Conservation (phyloP, 345 rosid species). For the Eucalyptus sideroxylon region DNA sequence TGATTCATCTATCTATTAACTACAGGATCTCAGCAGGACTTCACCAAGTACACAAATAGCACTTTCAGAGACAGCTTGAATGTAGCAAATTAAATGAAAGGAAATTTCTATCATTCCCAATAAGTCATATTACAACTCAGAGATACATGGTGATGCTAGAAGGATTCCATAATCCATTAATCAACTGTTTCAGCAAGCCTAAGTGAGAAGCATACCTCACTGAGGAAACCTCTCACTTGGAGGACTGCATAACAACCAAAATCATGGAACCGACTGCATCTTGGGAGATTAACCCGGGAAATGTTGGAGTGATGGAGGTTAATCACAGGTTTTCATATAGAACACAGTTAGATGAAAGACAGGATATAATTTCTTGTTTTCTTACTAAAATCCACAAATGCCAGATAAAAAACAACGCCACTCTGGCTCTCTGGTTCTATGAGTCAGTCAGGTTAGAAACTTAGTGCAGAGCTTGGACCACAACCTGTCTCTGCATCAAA, state of each 20-base stretch:
- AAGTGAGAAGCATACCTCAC: conserved; percentile 48
- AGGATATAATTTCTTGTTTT: neutral
- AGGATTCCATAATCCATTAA: conserved; percentile 7
- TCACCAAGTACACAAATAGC: neutral
- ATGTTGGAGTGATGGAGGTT: conserved; percentile 7
- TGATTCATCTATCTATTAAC: neutral
- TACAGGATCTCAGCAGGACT: neutral
- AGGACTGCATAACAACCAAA: conserved; percentile 18
- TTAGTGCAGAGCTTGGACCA: conserved; percentile 62
- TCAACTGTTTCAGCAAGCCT: conserved; percentile 20
- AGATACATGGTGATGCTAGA: neutral
- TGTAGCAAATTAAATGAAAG: neutral
- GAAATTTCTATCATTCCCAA: neutral
- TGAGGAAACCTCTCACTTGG: conserved; percentile 45
- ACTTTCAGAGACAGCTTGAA: neutral
- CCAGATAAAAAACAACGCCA: conserved; percentile 35
- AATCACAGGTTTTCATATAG: conserved; percentile 11
- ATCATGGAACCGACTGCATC: conserved; percentile 31
- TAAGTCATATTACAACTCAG: neutral
- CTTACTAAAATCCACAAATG: conserved; percentile 38
- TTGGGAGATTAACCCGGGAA: conserved; percentile 14
- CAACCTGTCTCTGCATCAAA: conserved; percentile 55
- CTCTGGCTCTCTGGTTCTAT: conserved; percentile 28
- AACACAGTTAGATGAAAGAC: conserved; percentile 6
- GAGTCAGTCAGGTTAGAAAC: conserved; percentile 45